phyloP scores from a whole-genome alignment of 345 rosid species.

The Erucastrum elatum region DNA sequence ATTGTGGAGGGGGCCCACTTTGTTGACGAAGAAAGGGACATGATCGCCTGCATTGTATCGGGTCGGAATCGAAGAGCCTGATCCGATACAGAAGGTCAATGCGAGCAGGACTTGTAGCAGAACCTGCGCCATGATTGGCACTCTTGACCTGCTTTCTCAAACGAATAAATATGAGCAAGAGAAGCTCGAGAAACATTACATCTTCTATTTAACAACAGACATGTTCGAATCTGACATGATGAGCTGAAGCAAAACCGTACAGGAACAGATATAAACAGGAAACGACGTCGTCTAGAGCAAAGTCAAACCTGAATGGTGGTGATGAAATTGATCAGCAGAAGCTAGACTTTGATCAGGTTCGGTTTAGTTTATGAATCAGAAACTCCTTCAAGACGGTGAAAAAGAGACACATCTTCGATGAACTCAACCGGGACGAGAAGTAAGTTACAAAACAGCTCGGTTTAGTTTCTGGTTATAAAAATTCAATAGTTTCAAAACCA shows the following conservation, averaged over 20 bases:
- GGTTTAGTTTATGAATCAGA: too few relatives aligned
- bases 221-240: slow-evolving; percentile 7
- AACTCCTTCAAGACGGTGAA: neutral
- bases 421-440: neutral
- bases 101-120: slow-evolving; percentile 28
- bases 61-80: slow-evolving; percentile 24
- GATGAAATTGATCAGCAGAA: slow-evolving; percentile 13
- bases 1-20: slow-evolving; percentile 74
- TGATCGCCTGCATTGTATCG: slow-evolving; percentile 65
- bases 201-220: neutral
- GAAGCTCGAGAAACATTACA: slow-evolving; percentile 7
- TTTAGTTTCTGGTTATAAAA: neutral
- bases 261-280: neutral
- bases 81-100: slow-evolving; percentile 41
- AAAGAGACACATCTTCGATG: neutral
- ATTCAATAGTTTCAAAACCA: neutral
- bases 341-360: neutral
- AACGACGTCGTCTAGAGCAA: slow-evolving; percentile 5
- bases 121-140: slow-evolving; percentile 35
- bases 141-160: slow-evolving; percentile 13
- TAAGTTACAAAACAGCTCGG: neutral
- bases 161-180: slow-evolving; percentile 5
- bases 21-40: slow-evolving; percentile 76
- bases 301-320: slow-evolving; percentile 33
- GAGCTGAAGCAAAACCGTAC: neutral